Percentiles rank a stretch among this genome's conserved stretches.
Evolutionary conservation across 176 grass and related monocot species (phyloP).

Genomic region (Oryza nivara): DNA sequence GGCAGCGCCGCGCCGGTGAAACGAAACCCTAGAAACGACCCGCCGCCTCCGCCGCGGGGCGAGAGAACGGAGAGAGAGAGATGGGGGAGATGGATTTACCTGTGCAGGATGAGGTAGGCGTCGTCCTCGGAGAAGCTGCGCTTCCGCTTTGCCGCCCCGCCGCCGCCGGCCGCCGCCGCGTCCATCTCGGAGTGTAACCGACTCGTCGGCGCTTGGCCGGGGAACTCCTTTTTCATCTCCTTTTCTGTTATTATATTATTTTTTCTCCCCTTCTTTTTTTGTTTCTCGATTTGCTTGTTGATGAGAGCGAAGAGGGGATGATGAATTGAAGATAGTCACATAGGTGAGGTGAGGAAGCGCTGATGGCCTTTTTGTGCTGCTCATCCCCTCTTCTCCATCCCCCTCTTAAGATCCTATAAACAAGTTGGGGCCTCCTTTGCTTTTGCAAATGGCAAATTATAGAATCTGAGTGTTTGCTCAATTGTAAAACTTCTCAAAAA

Average conservation of each 20-base stretch:
- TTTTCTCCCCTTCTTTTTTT: too few relatives aligned
- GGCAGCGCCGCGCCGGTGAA: background rate
- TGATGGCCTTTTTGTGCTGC: too few relatives aligned
- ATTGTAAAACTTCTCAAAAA: too few relatives aligned
- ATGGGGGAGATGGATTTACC: slow-evolving; percentile 25
- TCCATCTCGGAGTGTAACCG: background rate
- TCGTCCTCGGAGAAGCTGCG: slow-evolving; percentile 74
- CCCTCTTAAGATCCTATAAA: too few relatives aligned
- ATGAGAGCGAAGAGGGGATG: background rate
- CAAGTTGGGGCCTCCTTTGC: too few relatives aligned
- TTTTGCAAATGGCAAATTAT: too few relatives aligned
- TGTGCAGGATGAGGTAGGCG: slow-evolving; percentile 74
- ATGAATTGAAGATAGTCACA: too few relatives aligned
- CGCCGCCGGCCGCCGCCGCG: background rate
- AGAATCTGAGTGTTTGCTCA: too few relatives aligned
- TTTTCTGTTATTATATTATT: background rate
- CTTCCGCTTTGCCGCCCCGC: slow-evolving; percentile 49
- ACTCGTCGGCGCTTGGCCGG: slow-evolving; percentile 3
- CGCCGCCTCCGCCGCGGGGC: too few relatives aligned
- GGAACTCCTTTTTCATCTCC: background rate
- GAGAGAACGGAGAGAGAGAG: background rate
- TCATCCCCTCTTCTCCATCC: too few relatives aligned
- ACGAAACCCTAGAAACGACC: slow-evolving; percentile 53
- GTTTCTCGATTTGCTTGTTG: background rate
- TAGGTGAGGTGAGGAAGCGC: too few relatives aligned